These are phyloP conservation scores for Coix lacrymajobi DNA, from an alignment of 176 grass and related monocot genomes.

Conservation along the genomic window DNA sequence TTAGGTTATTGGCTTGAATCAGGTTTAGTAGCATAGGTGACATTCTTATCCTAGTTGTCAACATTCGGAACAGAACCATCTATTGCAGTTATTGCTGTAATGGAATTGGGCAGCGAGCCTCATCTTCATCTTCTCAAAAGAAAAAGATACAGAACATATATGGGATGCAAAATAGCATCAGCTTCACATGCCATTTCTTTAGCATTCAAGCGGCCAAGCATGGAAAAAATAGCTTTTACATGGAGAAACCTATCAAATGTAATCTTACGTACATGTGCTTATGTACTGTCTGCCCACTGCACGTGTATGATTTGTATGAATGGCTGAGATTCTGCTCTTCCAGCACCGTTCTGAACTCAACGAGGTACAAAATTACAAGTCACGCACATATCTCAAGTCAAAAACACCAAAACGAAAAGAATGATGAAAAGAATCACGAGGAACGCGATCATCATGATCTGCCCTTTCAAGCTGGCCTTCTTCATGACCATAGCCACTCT, in stretches of 20 bases:
- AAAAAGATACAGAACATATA: not conserved
- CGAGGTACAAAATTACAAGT: not conserved
- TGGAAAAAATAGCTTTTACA: not conserved
- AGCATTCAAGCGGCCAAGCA: not conserved
- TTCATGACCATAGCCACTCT: constrained; percentile 96
- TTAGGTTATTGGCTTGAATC: not conserved
- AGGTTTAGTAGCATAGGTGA: not conserved
- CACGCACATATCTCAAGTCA: constrained; percentile 37
- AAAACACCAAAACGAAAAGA: constrained; percentile 91
- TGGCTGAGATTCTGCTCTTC: not conserved
- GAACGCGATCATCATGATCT: constrained; percentile 83
- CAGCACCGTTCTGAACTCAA: not conserved
- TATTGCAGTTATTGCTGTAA: not conserved
- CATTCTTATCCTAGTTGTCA: not conserved
- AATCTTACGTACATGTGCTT: constrained; percentile 19
- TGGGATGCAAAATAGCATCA: not conserved
- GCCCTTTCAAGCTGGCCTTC: constrained; percentile 75
- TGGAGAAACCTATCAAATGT: not conserved
- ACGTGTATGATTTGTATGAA: not conserved
- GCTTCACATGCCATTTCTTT: not conserved
- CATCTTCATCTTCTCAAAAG: not conserved
- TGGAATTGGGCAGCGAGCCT: not conserved
- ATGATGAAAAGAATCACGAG: constrained; percentile 81
- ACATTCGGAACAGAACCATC: not conserved
- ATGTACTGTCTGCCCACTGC: not conserved